Evolutionary conservation across 805 yeast genomes (phyloP), one percentile per base, ranked within the genome.

Genomic region (Candida mattraensis): DNA sequence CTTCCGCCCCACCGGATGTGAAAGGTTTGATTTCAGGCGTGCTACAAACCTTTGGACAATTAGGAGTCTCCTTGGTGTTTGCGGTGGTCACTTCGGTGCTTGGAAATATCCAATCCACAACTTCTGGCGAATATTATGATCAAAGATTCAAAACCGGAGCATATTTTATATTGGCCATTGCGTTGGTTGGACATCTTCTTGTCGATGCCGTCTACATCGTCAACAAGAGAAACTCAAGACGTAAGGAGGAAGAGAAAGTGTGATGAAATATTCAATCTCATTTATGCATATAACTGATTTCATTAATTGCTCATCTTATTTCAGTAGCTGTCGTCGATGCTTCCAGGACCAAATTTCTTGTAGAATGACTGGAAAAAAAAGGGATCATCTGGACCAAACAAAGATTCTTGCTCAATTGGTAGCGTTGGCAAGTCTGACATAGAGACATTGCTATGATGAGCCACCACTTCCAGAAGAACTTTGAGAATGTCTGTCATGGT

Each of bases 11-110:
- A 1, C 33, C 48, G 3, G 60, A 63, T 24, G 44, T 60, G 18
- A 69, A 64, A 34, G 70, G 69, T 7, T 57, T 64, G 12, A 64
- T 63, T 5, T 44, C 63, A 7, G 72, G 70, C 3, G 36, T 64
- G 4, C 40, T 53, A 20, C 62, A 57, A 40, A 61, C 70, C 1
- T 42, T 51, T 23, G 61, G 58, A 2, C 71, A 66, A 45, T 37
- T 64, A n/a, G 64, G 64, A 3, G 42, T 50, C 18, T 51, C 61
- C 24, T 24, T 63, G 18, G 50, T 56, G 3, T 48, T 54, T 28
- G 56, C 65, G 7, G 39, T 58, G 3, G 19, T 50, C 5, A 35
- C 62, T 2, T 48, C 63, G 1, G 29, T 61, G 1, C 13, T 58
- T 6, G 66, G 65, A 16, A 48, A 50, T 12, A 18, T 53, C 14